Base-by-base conservation (phyloP, 768 basidiomycete genomes). In the Hemileccinum rubropunctum region DNA sequence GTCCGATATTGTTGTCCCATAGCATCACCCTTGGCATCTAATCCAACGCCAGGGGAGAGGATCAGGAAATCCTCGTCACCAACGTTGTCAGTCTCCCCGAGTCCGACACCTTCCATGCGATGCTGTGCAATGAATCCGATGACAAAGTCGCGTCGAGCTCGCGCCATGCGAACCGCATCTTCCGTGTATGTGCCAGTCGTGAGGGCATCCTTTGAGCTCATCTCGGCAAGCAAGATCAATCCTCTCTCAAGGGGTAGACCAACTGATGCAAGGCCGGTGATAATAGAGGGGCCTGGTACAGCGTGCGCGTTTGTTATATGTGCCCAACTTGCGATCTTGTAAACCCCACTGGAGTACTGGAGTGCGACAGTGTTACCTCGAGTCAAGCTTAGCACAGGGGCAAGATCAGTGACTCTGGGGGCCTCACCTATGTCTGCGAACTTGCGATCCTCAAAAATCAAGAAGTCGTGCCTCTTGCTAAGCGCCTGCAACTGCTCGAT, bases 391-490 rank as follows among this genome's bases (percentile, higher is more conserved):
- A 52, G 42, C 14, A 32, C 36, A 8, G 48, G 42, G 15, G 41
- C 40, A 28, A 21, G 30, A 44, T 42, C 4, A 5, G 14, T 33
- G 20, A 38, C 9, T 4, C 14, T 17, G 7, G 15, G 45, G 13
- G 30, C 58, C 79, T 60, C 54, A 94, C 95, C 95, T 45, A 99
- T 98, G 69, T 99, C 97, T 4, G 97, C 95, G 61, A 99, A 99
- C 70, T 99, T 99, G 57, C 97, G 78, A 73, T 99, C 97, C 73
- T 98, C 97, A 59, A 98, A 99, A 59, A 98, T 94, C 45, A 95
- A 68, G 72, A 98, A 99, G 62, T 97, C 91, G 55, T 97, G 83
- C 65, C 88, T 86, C 40, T 70, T 62, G 62, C 86, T 84, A 7
- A 98, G 80, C 32, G 76, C 74, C 52, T 82, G 77, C 36, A 99